Evolutionary conservation across 495 filamentous ascomycete species (phyloP), one percentile per base, ranked within the genome.

Genomic region (Xylaria telfairii): DNA sequence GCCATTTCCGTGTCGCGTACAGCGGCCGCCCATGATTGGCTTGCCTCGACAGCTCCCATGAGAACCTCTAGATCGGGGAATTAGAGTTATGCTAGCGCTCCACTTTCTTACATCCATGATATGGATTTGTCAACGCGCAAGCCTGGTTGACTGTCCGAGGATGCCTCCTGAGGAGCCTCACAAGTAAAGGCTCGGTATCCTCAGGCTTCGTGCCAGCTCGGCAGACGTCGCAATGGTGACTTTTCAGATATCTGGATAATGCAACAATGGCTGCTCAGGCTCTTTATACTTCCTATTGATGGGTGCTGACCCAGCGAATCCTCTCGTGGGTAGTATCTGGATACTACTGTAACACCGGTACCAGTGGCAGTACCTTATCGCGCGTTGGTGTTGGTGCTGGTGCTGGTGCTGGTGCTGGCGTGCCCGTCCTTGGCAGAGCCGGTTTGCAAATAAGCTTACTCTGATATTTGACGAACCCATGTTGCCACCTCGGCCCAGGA

Each of bases 111-210:
- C 56, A 69, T 61, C n/a, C n/a, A n/a, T n/a, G n/a, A n/a, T n/a
- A n/a, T n/a, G n/a, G n/a, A 69, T 69, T 69, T 69, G 67, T 69
- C 67, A 69, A 69, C 42, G 53, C 34, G 17, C 30, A 17, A 19
- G 64, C n/a, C n/a, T n/a, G n/a, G n/a, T n/a, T n/a, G n/a, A n/a
- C 9, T 30, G 19, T 8, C 28, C 56, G 19, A 39, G n/a, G n/a
- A 41, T 13, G 10, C 19, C 32, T 59, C 26, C 51, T 54, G 4
- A 26, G 39, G 56, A 59, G 59, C 59, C 34, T 24, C 34, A 15
- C 34, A 62, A 62, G 59, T 62, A 34, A 26, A 15, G 26, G 34
- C 28, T 41, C 1, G 21, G 37, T 62, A 24, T 62, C 17, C n/a
- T 59, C 56, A 59, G 32, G 37, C 19, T 37, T 59, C 17, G 17